A percentile compares a stretch with the other conserved stretches of the same genome.
Conservation (phyloP, 1,284 basidiomycete species). For the Ganoderma lingzhi region DNA sequence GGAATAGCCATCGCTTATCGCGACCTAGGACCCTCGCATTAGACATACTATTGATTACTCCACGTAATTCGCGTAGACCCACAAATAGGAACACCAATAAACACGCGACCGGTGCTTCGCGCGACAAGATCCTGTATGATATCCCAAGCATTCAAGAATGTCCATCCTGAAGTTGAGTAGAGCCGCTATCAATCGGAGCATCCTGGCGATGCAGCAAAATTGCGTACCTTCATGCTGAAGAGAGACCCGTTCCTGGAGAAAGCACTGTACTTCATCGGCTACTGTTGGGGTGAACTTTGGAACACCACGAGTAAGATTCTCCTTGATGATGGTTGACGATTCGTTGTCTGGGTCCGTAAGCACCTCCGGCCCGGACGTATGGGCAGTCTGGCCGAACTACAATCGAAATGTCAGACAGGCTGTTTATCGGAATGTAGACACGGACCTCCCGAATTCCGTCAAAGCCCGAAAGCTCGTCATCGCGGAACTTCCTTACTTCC, state of each 20-base stretch:
- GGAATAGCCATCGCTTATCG: constrained; percentile 45
- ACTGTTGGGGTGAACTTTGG: constrained; percentile 37
- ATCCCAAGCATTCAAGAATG: constrained; percentile 29
- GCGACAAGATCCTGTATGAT: constrained; percentile 25
- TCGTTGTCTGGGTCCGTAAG: constrained; percentile 39
- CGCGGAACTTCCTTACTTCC: constrained; percentile 44
- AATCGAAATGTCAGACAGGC: background rate
- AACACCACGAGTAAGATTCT: constrained; percentile 43
- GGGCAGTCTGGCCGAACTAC: constrained; percentile 24
- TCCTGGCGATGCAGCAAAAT: background rate
- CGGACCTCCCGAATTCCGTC: constrained; percentile 27
- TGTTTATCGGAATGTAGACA: too few species aligned
- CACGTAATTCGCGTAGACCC: constrained; percentile 16
- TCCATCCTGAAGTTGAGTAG: too few species aligned
- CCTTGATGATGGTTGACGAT: constrained; percentile 28
- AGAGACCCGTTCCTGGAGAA: constrained; percentile 41
- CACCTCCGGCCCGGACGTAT: constrained; percentile 40
- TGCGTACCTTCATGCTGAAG: constrained; percentile 23
- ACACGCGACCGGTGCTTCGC: constrained; percentile 35
- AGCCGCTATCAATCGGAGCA: constrained; percentile 21
- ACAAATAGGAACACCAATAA: constrained; percentile 40
- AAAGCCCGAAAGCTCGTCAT: constrained; percentile 43
- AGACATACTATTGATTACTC: too few species aligned
- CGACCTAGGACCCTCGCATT: constrained; percentile 36
- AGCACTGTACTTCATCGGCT: constrained; percentile 40